Evolutionary conservation across 2,329 filamentous ascomycete species (phyloP).

Genomic region (Diaporthe batatas): DNA sequence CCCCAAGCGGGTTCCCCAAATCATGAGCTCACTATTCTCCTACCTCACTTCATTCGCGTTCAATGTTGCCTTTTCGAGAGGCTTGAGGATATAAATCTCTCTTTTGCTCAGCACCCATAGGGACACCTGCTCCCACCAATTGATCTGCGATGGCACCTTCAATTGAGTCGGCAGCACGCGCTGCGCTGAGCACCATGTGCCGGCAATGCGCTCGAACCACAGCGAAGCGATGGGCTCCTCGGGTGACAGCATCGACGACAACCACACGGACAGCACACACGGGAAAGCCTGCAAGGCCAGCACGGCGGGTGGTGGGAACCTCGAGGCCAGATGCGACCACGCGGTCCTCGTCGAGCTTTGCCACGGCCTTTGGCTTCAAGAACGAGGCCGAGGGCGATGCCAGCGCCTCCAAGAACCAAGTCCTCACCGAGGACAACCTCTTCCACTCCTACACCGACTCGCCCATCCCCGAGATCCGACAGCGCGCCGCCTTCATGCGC

Average conservation of each 20-base stretch:
- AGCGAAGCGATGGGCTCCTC: constrained; percentile 34
- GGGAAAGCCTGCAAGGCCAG: constrained; percentile 28
- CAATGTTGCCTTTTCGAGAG: not conserved
- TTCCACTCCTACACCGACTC: constrained; percentile 94
- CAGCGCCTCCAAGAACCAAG: constrained; percentile 44
- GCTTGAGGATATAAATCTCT: not conserved
- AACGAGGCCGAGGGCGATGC: not conserved
- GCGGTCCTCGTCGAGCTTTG: constrained; percentile 37
- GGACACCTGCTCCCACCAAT: not conserved
- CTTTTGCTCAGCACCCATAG: not conserved
- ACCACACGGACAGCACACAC: constrained; percentile 37
- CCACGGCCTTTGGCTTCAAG: constrained; percentile 29
- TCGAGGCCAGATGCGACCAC: constrained; percentile 5
- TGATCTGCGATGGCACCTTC: constrained; percentile 37
- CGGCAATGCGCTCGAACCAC: constrained; percentile 40
- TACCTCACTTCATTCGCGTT: not conserved
- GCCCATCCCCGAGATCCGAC: constrained; percentile 88
- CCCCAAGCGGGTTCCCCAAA: constrained; percentile 10
- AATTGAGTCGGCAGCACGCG: constrained; percentile 41
- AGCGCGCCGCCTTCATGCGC: constrained; percentile 89
- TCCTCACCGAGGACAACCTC: constrained; percentile 81
- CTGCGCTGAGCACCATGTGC: constrained; percentile 42
- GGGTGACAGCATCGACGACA: constrained; percentile 25
- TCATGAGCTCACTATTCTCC: constrained; percentile 36
- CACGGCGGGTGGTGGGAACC: constrained; percentile 9